Evolutionary conservation across 306 rosid species (phyloP).

Genomic region (Rosa lucieae): DNA sequence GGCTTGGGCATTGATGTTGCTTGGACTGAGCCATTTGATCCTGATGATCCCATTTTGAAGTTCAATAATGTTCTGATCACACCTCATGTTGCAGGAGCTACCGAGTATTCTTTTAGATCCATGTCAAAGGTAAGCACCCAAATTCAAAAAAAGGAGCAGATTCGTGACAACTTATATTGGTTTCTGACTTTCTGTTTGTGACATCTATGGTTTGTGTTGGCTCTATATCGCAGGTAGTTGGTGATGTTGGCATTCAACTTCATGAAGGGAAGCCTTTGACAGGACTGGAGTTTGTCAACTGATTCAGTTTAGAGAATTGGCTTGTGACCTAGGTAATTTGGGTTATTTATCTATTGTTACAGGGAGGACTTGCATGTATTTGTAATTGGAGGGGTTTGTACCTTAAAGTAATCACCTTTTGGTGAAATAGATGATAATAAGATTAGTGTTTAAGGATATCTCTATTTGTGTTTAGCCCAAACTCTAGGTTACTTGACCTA

Average conservation of each 20-base stretch:
- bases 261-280: slow-evolving; percentile 63
- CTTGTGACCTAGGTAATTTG: background rate
- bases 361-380: too few species aligned
- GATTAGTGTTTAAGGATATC: too few species aligned
- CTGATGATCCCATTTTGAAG: slow-evolving; percentile 65
- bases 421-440: background rate
- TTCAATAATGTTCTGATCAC: slow-evolving; percentile 71
- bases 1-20: slow-evolving; percentile 90
- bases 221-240: slow-evolving; percentile 52
- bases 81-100: slow-evolving; percentile 89
- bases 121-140: slow-evolving; percentile 71
- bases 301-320: slow-evolving; percentile 19
- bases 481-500: too few species aligned
- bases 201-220: background rate
- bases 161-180: background rate
- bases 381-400: too few species aligned
- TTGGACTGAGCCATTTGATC: slow-evolving; percentile 89
- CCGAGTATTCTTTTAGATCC: slow-evolving; percentile 71
- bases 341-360: too few species aligned
- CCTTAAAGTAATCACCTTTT: background rate
- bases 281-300: slow-evolving; percentile 76
- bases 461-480: too few species aligned
- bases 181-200: background rate
- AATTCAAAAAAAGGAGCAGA: background rate
- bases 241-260: slow-evolving; percentile 78